Conservation (phyloP, 1,139 yeast genomes). For the Maudiozyma humilis region DNA sequence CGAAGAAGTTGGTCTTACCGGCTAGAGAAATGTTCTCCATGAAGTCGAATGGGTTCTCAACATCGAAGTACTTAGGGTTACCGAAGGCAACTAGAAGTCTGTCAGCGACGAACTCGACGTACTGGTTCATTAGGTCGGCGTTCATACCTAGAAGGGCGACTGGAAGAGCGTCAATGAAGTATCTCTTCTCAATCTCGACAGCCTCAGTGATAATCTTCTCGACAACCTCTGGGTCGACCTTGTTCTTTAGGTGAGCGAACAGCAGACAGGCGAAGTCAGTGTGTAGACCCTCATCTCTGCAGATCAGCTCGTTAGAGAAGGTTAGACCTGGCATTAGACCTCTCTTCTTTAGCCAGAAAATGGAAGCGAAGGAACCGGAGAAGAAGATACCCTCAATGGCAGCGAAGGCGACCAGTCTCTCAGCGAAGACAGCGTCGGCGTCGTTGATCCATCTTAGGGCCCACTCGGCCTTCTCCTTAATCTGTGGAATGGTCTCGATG, state of each 20-base stretch:
- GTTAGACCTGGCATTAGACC: conserved; percentile 99
- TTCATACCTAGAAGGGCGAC: conserved; percentile 92
- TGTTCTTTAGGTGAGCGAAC: conserved; percentile 84
- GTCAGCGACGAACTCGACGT: conserved; percentile 96
- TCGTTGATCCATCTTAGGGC: conserved; percentile 94
- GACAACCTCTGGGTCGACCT: conserved; percentile 73
- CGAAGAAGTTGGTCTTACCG: conserved; percentile 98
- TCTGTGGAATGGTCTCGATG: conserved; percentile 91
- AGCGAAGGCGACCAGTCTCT: conserved; percentile 95
- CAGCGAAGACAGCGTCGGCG: conserved; percentile 80
- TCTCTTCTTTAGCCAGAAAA: conserved; percentile 97
- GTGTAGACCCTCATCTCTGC: conserved; percentile 98
- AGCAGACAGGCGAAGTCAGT: conserved; percentile 96
- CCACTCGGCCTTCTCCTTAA: conserved; percentile 97
- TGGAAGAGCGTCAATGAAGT: conserved; percentile 92
- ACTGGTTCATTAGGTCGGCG: conserved; percentile 87
- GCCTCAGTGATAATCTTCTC: conserved; percentile 90
- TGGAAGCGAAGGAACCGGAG: conserved; percentile 96
- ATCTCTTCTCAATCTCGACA: conserved; percentile 86
- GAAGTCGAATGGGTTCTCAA: conserved; percentile 90
- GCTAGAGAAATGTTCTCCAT: conserved; percentile 98
- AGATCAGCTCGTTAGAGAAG: conserved; percentile 91
- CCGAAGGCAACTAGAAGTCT: conserved; percentile 86
- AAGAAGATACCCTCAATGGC: conserved; percentile 99
- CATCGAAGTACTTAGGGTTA: conserved; percentile 79